Base-by-base conservation (phyloP, 129 eudicot genomes). In the sunflower (Helianthus annuus) region DNA sequence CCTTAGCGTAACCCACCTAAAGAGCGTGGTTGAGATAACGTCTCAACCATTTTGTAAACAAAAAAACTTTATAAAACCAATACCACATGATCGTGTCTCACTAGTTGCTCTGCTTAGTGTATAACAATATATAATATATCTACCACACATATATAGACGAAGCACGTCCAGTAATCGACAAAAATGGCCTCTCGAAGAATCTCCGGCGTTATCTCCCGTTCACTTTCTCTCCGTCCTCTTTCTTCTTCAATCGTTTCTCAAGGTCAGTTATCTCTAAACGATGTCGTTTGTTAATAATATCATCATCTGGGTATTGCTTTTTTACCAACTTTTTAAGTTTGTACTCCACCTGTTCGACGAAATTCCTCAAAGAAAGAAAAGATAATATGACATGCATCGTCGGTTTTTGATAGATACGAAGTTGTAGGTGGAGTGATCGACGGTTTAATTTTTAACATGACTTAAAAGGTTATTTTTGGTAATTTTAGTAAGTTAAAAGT, bases 141-240 rank as follows among this genome's bases (percentile, higher is more conserved):
- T 55, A 10, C 60, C 17, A 36, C 16, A 70, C 9, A 57, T 7
- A 56, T 10, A 46, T 15, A 14, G 15, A 67, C 24, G 55, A 29
- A 4, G n/a, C 44, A 71, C 57, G 34, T 36, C 16, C 68, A 2
- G 32, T 58, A 39, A 40, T 53, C 67, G 72, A 70, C 66, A 71
- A 70, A 64, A 42, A 78, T 78, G 82, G 82, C 82, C 40, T 68
- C 82, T 2, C 72, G 82, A 64, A 71, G 82, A 70, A 19, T 78
- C 68, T 63, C 82, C 77, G 72, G 77, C 72, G 32, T 78, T 5
- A 72, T 78, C 66, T 54, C 72, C 60, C 73, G 82, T 7, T 70
- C 82, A 1, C 34, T 78, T 15, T 71, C 49, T 29, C 66, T 70
- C 14, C 82, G 77, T 1, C 66, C 77, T 12, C 66, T 71, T 52